A percentile compares a stretch with the other conserved stretches of the same genome.
Conservation (phyloP, 768 basidiomycete genomes). For the Kwoniella bestiolae region DNA sequence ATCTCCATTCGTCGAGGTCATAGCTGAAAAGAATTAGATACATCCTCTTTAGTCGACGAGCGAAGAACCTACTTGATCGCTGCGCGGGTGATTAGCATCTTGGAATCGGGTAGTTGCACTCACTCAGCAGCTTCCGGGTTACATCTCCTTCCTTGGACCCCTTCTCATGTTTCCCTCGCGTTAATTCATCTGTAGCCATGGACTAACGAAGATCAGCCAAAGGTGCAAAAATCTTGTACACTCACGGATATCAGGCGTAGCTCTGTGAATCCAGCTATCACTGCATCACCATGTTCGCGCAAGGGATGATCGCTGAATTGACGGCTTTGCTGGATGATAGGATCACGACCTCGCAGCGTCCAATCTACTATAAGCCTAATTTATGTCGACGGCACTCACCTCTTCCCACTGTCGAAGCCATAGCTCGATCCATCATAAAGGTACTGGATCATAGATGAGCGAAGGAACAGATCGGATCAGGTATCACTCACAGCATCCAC, state of each 20-base stretch:
- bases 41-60: too few relatives aligned
- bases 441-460: background rate
- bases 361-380: conserved; percentile 20
- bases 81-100: too few relatives aligned
- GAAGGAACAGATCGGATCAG: background rate
- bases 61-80: too few relatives aligned
- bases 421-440: conserved; percentile 31
- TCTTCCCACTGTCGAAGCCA: conserved; percentile 23
- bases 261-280: conserved; percentile 30
- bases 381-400: conserved; percentile 5
- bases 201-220: too few relatives aligned
- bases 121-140: too few relatives aligned
- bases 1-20: conserved; percentile 28
- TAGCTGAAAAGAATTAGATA: conserved; percentile 1
- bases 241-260: conserved; percentile 23
- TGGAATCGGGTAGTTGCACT: too few relatives aligned
- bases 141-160: too few relatives aligned
- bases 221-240: background rate
- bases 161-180: too few relatives aligned
- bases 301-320: conserved; percentile 13
- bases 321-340: conserved; percentile 19
- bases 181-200: too few relatives aligned
- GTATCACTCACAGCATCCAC: conserved; percentile 24
- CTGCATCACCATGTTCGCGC: conserved; percentile 22
- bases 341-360: conserved; percentile 21